phyloP scores from a whole-genome alignment of 805 yeast genomes.

The Hanseniaspora meyeri region DNA sequence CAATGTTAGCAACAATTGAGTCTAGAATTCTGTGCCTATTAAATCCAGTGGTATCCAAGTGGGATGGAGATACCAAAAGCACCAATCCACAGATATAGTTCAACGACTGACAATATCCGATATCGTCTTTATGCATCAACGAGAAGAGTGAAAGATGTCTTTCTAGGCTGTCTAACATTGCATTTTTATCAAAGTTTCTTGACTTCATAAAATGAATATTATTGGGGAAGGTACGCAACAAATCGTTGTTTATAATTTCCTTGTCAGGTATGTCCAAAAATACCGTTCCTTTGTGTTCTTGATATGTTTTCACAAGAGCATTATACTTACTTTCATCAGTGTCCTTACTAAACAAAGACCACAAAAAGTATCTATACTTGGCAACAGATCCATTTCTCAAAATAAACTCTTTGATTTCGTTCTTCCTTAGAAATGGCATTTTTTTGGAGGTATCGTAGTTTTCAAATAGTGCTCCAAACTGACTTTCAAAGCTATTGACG shows the following conservation, averaged over 20 bases:
- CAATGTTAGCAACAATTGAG: neutral
- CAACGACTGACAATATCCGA: slow-evolving; percentile 92
- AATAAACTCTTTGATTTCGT: neutral
- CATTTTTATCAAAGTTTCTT: slow-evolving; percentile 9
- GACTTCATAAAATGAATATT: slow-evolving; percentile 61
- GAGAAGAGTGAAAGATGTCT: slow-evolving; percentile 6
- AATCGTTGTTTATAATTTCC: slow-evolving; percentile 87
- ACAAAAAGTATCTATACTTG: slow-evolving; percentile 1
- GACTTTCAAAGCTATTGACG: neutral
- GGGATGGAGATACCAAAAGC: slow-evolving; percentile 39
- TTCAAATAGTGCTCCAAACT: neutral
- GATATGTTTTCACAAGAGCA: neutral
- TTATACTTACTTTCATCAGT: neutral
- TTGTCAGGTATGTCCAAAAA: slow-evolving; percentile 37
- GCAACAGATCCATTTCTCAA: neutral
- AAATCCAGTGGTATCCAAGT: neutral
- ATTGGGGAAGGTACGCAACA: slow-evolving; percentile 91
- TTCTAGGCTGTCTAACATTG: slow-evolving; percentile 7
- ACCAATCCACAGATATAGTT: slow-evolving; percentile 84
- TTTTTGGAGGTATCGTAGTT: neutral
- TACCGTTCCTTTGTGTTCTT: slow-evolving; percentile 8
- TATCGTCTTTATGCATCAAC: slow-evolving; percentile 25
- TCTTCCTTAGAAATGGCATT: neutral
- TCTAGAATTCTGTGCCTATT: neutral
- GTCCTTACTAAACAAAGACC: neutral